phyloP scores from a whole-genome alignment of 129 eudicot genomes.

The Pittosporum tobira region DNA sequence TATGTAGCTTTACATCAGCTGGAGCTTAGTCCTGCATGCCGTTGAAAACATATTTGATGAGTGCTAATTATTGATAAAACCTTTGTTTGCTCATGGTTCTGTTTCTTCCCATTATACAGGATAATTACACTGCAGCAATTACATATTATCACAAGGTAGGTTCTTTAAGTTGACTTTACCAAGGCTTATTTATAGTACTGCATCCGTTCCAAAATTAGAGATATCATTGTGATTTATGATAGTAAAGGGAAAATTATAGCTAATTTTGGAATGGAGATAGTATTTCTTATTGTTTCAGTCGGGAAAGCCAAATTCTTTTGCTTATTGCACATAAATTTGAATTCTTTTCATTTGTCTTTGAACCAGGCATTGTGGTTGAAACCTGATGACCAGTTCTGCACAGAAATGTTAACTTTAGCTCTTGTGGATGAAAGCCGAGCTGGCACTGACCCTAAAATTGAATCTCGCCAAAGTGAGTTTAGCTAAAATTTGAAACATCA shows the following conservation, averaged over 20 bases:
- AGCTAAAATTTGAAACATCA: background rate
- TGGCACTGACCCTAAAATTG: conserved; percentile 30
- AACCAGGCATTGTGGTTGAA: conserved; percentile 84
- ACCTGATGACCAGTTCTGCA: conserved; percentile 82
- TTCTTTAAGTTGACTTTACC: too few relatives aligned
- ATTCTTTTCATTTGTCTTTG: background rate
- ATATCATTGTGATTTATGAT: too few relatives aligned
- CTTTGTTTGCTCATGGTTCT: background rate
- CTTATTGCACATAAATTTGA: background rate
- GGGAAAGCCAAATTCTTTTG: background rate
- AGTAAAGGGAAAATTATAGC: too few relatives aligned
- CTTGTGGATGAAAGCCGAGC: conserved; percentile 65
- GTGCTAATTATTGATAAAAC: background rate
- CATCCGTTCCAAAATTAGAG: too few relatives aligned
- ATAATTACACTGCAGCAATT: conserved; percentile 65
- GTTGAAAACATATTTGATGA: background rate
- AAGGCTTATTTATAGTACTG: too few relatives aligned
- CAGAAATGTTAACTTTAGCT: conserved; percentile 84
- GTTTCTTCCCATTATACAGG: conserved; percentile 33
- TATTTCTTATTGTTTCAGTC: background rate
- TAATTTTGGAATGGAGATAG: too few relatives aligned
- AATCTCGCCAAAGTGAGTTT: conserved; percentile 17
- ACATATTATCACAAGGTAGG: conserved; percentile 79
- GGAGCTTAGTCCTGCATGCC: too few relatives aligned
- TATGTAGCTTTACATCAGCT: background rate